These are phyloP conservation scores for Heliocybe sulcata DNA, from an alignment of 1,284 basidiomycete genomes.

Conservation along the genomic window DNA sequence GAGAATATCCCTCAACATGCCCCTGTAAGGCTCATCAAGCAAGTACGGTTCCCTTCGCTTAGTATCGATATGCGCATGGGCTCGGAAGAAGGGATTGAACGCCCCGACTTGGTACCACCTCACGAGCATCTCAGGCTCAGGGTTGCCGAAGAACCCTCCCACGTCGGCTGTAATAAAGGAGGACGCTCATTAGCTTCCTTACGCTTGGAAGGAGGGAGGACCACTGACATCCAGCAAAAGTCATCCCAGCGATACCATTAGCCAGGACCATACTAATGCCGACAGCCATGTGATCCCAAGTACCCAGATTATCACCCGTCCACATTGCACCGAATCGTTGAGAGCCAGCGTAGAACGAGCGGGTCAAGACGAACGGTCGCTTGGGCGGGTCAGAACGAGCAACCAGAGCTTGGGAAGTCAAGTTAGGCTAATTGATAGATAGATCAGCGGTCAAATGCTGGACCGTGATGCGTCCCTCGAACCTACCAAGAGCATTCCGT, in stretches of 20 bases:
- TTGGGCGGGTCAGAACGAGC: slow-evolving; percentile 69
- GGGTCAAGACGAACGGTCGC: slow-evolving; percentile 92
- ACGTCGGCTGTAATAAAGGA: slow-evolving; percentile 70
- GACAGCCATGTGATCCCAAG: slow-evolving; percentile 95
- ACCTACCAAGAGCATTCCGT: slow-evolving; percentile 79
- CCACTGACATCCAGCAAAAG: slow-evolving; percentile 80
- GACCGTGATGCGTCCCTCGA: not conserved
- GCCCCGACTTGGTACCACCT: slow-evolving; percentile 97
- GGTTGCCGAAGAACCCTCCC: slow-evolving; percentile 98
- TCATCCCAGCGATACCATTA: slow-evolving; percentile 90
- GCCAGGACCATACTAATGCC: slow-evolving; percentile 93
- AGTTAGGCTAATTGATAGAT: slow-evolving; percentile 56
- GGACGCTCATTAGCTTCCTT: not conserved
- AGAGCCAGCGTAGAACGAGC: slow-evolving; percentile 92
- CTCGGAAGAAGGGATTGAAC: slow-evolving; percentile 97
- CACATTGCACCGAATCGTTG: slow-evolving; percentile 97
- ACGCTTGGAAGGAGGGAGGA: slow-evolving; percentile 1
- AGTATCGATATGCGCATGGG: slow-evolving; percentile 97
- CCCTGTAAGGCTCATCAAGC: slow-evolving; percentile 83
- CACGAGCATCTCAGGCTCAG: slow-evolving; percentile 88
- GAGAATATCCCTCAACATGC: slow-evolving; percentile 75
- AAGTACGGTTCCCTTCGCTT: slow-evolving; percentile 96
- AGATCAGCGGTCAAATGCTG: slow-evolving; percentile 1
- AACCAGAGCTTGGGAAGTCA: slow-evolving; percentile 79
- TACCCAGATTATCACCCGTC: slow-evolving; percentile 98